Evolutionary conservation across 192 early-diverging fungal species (phyloP).

Genomic region (Backusella circina): DNA sequence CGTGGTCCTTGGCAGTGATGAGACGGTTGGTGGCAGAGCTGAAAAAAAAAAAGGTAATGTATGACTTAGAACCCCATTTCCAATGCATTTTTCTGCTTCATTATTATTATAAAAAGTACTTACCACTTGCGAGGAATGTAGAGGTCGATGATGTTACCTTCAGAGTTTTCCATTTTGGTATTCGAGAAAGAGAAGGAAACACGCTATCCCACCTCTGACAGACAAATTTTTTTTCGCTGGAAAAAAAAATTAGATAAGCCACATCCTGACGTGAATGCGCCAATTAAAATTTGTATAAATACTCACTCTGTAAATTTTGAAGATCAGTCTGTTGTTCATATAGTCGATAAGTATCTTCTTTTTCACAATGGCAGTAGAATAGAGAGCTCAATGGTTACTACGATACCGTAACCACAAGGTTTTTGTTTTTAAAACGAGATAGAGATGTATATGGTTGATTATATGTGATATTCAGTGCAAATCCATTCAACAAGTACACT

Average conservation of each 20-base stretch:
- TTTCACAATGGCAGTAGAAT: too few relatives aligned
- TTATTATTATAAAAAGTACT: constrained; percentile 21
- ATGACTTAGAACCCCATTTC: too few relatives aligned
- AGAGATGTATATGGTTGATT: too few relatives aligned
- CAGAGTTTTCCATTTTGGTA: constrained; percentile 44
- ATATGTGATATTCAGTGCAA: too few relatives aligned
- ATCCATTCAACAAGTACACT: too few relatives aligned
- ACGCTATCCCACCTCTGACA: not conserved
- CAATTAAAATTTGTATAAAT: not conserved
- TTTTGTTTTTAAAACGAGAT: too few relatives aligned
- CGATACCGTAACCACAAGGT: too few relatives aligned
- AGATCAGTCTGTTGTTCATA: too few relatives aligned
- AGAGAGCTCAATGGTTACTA: too few relatives aligned
- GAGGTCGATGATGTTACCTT: constrained; percentile 68
- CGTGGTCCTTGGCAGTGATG: constrained; percentile 98
- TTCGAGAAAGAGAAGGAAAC: constrained; percentile 30
- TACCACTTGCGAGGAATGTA: constrained; percentile 97
- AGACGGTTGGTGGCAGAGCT: constrained; percentile 98
- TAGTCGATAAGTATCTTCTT: too few relatives aligned
- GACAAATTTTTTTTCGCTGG: constrained; percentile 4
- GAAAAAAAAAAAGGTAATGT: not conserved
- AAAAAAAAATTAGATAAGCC: not conserved
- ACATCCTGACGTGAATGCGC: not conserved
- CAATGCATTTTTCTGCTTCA: too few relatives aligned
- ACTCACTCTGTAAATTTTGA: too few relatives aligned